Evolutionary conservation across 257 asterid genomes (phyloP).

Genomic region (Plectranthus barbatus): DNA sequence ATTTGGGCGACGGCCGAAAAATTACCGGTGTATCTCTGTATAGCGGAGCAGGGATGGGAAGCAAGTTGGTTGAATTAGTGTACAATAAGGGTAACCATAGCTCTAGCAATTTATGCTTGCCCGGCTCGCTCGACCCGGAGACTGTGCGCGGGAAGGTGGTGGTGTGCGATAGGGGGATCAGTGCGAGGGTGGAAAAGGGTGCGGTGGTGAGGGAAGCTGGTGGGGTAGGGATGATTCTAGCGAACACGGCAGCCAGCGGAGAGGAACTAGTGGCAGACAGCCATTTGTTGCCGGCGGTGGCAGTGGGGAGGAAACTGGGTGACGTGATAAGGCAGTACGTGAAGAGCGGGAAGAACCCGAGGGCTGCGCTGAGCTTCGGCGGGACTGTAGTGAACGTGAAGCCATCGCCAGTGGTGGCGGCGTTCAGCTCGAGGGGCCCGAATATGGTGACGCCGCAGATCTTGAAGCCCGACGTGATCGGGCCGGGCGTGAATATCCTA

Average conservation of each 20-base stretch:
- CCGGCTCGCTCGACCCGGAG: slow-evolving; percentile 32
- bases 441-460: slow-evolving; percentile 49
- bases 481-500: slow-evolving; percentile 54
- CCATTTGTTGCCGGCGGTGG: slow-evolving; percentile 48
- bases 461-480: slow-evolving; percentile 55
- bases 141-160: slow-evolving; percentile 55
- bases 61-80: slow-evolving; percentile 30
- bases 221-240: slow-evolving; percentile 52
- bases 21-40: slow-evolving; percentile 43
- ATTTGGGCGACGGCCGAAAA: slow-evolving; percentile 37
- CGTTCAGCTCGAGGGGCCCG: slow-evolving; percentile 65
- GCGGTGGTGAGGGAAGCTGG: too few relatives aligned
- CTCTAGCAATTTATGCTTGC: slow-evolving; percentile 35
- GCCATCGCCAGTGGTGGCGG: slow-evolving; percentile 68
- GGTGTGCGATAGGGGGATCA: slow-evolving; percentile 48
- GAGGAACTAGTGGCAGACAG: slow-evolving; percentile 60
- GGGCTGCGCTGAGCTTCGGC: slow-evolving; percentile 34
- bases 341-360: slow-evolving; percentile 25
- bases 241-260: slow-evolving; percentile 53
- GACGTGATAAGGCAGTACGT: slow-evolving; percentile 34
- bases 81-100: slow-evolving; percentile 21
- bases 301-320: slow-evolving; percentile 44
- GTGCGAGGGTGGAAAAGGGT: slow-evolving; percentile 46
- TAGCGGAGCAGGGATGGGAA: slow-evolving; percentile 39
- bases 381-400: slow-evolving; percentile 56